Evolutionary conservation across 2,329 filamentous ascomycete genomes (phyloP).

Genomic region (Knoxdaviesia proteae): DNA sequence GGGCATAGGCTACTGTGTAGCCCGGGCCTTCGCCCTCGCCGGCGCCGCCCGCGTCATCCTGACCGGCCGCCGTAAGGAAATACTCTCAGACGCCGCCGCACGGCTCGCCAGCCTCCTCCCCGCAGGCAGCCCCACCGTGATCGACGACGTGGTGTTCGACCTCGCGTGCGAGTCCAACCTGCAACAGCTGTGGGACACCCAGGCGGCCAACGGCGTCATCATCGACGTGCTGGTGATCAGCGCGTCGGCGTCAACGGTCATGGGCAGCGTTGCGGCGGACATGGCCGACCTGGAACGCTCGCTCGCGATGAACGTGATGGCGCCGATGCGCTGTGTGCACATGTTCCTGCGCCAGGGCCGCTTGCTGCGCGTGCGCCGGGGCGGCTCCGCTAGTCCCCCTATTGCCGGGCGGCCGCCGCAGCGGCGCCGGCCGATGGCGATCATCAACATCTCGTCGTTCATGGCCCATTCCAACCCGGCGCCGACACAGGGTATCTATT

Average conservation of each 20-base stretch:
- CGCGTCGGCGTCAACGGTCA: slow-evolving; percentile 5
- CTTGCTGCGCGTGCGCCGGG: background rate
- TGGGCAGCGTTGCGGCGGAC: background rate
- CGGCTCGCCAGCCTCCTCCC: slow-evolving; percentile 4
- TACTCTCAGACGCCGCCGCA: slow-evolving; percentile 9
- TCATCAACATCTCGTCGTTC: slow-evolving; percentile 9
- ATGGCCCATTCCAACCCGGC: slow-evolving; percentile 1
- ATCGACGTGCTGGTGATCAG: slow-evolving; percentile 13
- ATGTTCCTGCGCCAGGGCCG: background rate
- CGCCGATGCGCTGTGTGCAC: slow-evolving; percentile 1
- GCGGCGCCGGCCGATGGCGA: slow-evolving; percentile 3
- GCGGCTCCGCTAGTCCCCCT: background rate
- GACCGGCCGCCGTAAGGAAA: slow-evolving; percentile 13
- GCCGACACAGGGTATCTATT: slow-evolving; percentile 1
- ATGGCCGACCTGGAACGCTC: slow-evolving; percentile 3
- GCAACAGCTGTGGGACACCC: slow-evolving; percentile 12
- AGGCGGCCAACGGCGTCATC: slow-evolving; percentile 6
- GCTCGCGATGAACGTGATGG: slow-evolving; percentile 3
- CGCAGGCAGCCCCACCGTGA: slow-evolving; percentile 2
- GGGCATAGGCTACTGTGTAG: slow-evolving; percentile 45
- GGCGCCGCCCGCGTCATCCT: slow-evolving; percentile 17
- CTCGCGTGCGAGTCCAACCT: slow-evolving; percentile 6
- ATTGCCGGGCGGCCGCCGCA: background rate
- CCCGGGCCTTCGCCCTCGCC: slow-evolving; percentile 29
- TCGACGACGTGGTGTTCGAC: slow-evolving; percentile 9